Evolutionary conservation across 2,329 filamentous ascomycete genomes (phyloP), one percentile per base, ranked within the genome.

Genomic region (Pochonia chlamydosporia): DNA sequence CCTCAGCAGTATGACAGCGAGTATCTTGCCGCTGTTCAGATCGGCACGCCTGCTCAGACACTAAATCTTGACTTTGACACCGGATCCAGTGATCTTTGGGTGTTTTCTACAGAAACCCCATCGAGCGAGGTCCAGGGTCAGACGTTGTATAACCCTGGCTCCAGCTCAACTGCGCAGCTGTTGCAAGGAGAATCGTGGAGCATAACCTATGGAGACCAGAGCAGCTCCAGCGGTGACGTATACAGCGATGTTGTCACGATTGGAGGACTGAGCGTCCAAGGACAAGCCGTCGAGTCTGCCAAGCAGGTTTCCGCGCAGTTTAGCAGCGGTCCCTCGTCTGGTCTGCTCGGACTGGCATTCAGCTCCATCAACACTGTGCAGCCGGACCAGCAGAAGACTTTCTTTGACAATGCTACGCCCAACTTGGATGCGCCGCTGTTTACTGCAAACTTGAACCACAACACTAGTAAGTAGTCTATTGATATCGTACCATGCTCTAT

Each of bases 361-460:
- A 63, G 63, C 51, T 53, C 46, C 20, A 59, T 73, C 44, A 75
- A 74, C 58, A 70, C 66, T 1, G 68, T 74, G 24, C 39, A 41
- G 35, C 71, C 71, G 4, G 52, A 46, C 2, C 51, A 60, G 47
- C 70, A 75, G 52, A 66, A 66, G 49, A 75, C 71, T 0, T 74
- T 73, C 44, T 69, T 69, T 48, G 63, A 63, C 44, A 69, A 63
- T 25, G 58, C 60, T 21, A 40, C 44, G 14, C 28, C 48, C 0
- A 50, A 44, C 14, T 52, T 63, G 3, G 44, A 49, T 7, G 20
- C 44, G 1, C 47, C 51, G 2, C 67, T 91, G 33, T 86, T 91
- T 66, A 87, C 85, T 0, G 85, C 83, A 23, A 76, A 85, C 50
- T 72, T 92, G 39, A 78, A 79, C 58, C 74, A 78, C 53, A 71